Conservation (phyloP, 768 basidiomycete species). For the Mycena rebaudengoi region DNA sequence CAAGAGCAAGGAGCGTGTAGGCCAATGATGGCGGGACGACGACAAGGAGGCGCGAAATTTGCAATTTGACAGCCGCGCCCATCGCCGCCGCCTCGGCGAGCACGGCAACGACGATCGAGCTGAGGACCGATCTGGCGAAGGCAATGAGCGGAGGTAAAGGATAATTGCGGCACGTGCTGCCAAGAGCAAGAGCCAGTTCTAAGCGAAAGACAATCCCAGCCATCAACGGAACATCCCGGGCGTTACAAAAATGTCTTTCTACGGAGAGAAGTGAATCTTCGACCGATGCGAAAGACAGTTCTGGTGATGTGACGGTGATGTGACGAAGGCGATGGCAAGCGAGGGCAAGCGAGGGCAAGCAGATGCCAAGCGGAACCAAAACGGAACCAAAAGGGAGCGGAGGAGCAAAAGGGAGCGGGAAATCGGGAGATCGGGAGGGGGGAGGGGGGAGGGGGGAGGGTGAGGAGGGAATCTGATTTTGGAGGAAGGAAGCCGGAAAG, state of each 20-base stretch:
- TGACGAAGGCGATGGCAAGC: background rate
- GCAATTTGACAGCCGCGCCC: constrained; percentile 2
- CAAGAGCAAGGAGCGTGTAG: background rate
- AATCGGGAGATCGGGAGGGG: background rate
- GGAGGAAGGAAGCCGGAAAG: background rate
- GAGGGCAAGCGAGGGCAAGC: background rate
- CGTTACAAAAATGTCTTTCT: constrained; percentile 12
- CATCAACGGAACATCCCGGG: background rate
- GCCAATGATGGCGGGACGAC: background rate
- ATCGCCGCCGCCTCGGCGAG: constrained; percentile 3
- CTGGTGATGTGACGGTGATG: background rate
- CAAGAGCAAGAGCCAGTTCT: constrained; percentile 2
- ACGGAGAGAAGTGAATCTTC: constrained; percentile 6
- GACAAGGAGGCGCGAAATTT: background rate
- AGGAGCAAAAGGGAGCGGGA: too few relatives aligned
- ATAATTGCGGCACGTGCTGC: background rate
- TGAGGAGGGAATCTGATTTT: background rate
- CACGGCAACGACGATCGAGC: constrained; percentile 10
- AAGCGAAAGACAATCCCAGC: constrained; percentile 5
- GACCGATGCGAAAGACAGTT: background rate
- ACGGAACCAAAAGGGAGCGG: too few relatives aligned
- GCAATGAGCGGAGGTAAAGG: background rate
- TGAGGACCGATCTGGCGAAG: background rate
- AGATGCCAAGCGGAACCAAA: background rate
- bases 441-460: background rate